Base-by-base conservation (phyloP, 1,139 yeast species). In the Saccharomycopsis phalli region DNA sequence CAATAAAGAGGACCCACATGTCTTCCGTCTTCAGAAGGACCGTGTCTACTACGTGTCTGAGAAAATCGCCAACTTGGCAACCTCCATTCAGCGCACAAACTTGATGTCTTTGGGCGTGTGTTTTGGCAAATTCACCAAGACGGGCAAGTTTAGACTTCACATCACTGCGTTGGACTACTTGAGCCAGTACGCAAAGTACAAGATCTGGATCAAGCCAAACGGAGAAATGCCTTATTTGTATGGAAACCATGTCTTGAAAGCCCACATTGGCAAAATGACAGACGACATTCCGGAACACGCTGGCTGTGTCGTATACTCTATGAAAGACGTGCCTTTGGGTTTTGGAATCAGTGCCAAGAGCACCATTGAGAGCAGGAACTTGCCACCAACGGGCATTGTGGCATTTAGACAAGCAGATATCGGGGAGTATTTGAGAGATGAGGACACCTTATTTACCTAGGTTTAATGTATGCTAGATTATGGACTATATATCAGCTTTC, bases 171-270 rank as follows among this genome's bases (percentile, higher is more conserved):
- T 91, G 50, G 78, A 83, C 41, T 73, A 84, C 50, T 64, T 91
- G 46, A 79, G 95, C 4, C 81, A 83, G 54, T 81, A 81, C 58
- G 97, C 98, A 37, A 86, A 83, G 60, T 87, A 80, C 65, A 91
- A 91, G 64, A 69, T 91, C 34, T 93, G 98, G 98, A 86, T 91
- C 62, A 93, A 93, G 61, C 77, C 77, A 40, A 91, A 91, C 56
- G 98, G 98, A 53, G 99, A 91, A 62, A 93, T 93, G 98, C 97
- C 98, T 7, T 93, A 80, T 60, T 66, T 91, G 49, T 91, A 93
- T 55, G 99, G 99, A 32, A 91, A 91, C 65, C 95, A 91, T 60
- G 93, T 91, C 19, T 69, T 91, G 52, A 93, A 93, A 59, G 99
- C 99, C 11, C 98, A 91, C 57, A 71, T 91, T 46, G 98, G 98